A percentile compares a stretch with the other conserved stretches of the same genome.
phyloP scores from a whole-genome alignment of 2,329 filamentous ascomycete species.

The Orbilia brochopaga region DNA sequence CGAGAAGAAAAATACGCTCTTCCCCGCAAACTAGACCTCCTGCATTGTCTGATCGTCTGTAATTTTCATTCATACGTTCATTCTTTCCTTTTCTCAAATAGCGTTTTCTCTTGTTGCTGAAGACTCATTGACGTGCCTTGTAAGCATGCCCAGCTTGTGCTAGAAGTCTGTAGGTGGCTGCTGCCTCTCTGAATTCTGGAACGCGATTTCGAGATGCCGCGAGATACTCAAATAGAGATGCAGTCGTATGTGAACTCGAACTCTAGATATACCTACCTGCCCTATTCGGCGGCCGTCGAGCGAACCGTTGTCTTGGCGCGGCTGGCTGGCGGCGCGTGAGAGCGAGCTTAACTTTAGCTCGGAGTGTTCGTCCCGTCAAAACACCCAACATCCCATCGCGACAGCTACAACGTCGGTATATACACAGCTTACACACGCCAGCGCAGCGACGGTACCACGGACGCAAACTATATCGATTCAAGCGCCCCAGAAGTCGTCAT shows the following conservation, averaged over 20 bases:
- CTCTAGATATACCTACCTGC: too few relatives aligned
- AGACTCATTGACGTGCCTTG: slow-evolving; percentile 19
- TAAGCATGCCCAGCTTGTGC: slow-evolving; percentile 18
- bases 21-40: neutral
- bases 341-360: neutral
- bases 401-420: neutral
- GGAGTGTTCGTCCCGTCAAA: neutral
- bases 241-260: too few relatives aligned
- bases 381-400: neutral
- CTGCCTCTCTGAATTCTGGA: neutral
- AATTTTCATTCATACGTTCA: neutral
- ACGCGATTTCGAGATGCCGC: neutral
- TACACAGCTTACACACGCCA: slow-evolving; percentile 2
- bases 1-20: neutral
- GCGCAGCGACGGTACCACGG: neutral
- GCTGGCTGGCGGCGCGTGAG: neutral
- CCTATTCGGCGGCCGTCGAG: too few relatives aligned
- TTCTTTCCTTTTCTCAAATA: neutral
- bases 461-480: neutral
- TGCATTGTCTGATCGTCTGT: neutral
- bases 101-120: neutral
- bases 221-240: neutral
- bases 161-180: slow-evolving; percentile 14
- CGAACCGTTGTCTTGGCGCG: neutral
- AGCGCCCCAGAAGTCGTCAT: neutral